phyloP scores from a whole-genome alignment of 2,329 filamentous ascomycete species.

The Aspergillus neoniger region DNA sequence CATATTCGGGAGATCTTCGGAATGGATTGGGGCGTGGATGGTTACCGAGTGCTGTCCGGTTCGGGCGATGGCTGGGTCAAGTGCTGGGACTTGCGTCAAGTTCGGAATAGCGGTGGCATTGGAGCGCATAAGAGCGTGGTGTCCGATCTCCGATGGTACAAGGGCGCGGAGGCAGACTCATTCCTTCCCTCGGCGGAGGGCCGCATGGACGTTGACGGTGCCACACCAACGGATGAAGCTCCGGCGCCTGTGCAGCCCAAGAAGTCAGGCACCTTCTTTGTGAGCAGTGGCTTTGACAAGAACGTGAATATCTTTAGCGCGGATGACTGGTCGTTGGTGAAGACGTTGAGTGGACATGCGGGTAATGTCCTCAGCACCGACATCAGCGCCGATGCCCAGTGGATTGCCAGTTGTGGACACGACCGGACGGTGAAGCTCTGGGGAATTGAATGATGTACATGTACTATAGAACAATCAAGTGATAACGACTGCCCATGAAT shows the following conservation, averaged over 20 bases:
- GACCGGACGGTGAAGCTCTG: conserved; percentile 96
- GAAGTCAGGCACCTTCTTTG: conserved; percentile 88
- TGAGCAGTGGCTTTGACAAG: conserved; percentile 88
- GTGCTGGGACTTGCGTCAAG: conserved; percentile 94
- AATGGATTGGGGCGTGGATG: conserved; percentile 88
- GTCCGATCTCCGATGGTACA: conserved; percentile 91
- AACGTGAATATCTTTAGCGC: conserved; percentile 95
- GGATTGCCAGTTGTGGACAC: conserved; percentile 93
- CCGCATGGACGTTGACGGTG: conserved; percentile 42
- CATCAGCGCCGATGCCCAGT: conserved; percentile 79
- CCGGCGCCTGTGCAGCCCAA: conserved; percentile 62
- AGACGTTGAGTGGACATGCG: conserved; percentile 85
- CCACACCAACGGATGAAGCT: conserved; percentile 16
- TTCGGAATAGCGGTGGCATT: conserved; percentile 78
- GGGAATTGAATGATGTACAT: conserved; percentile 72
- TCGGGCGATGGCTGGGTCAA: conserved; percentile 95
- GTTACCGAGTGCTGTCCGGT: conserved; percentile 87
- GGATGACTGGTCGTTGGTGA: conserved; percentile 91
- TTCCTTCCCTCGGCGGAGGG: conserved; percentile 62
- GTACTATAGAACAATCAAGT: background rate
- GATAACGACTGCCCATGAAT: background rate
- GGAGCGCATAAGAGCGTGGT: conserved; percentile 91
- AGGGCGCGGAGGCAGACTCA: conserved; percentile 68
- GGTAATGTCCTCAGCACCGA: conserved; percentile 91
- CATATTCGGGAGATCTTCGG: conserved; percentile 93